Percentiles rank a stretch among this genome's conserved stretches.
Evolutionary conservation across 306 rosid species (phyloP).

Genomic region (Clitoria ternatea): DNA sequence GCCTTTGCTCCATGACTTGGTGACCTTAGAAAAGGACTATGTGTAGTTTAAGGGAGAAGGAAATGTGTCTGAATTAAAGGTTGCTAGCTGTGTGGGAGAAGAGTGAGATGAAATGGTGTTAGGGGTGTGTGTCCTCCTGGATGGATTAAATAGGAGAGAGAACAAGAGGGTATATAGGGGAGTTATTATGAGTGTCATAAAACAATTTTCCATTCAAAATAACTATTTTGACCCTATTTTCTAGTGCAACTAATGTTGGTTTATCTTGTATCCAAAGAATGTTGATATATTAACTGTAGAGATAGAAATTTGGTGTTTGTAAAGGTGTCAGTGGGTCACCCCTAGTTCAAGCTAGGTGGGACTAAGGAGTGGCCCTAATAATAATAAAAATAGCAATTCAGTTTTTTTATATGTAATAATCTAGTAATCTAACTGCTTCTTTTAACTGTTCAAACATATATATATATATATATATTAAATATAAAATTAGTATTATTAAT

Average conservation of each 20-base stretch:
- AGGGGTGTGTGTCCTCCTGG: conserved; percentile 25
- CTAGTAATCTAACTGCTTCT: too few relatives aligned
- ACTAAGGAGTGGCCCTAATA: not conserved
- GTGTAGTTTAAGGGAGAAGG: conserved; percentile 17
- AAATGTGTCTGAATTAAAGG: too few relatives aligned
- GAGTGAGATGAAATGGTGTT: conserved; percentile 26
- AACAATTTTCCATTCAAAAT: conserved; percentile 10
- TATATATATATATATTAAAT: too few relatives aligned
- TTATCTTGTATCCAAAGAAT: conserved; percentile 4
- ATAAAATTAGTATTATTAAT: too few relatives aligned
- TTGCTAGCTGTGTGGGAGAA: conserved; percentile 38
- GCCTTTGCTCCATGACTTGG: conserved; percentile 38
- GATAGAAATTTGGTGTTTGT: not conserved
- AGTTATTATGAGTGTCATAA: not conserved
- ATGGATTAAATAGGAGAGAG: conserved; percentile 68
- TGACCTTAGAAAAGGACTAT: conserved; percentile 12
- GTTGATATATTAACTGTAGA: conserved; percentile 18
- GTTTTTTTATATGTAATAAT: too few relatives aligned
- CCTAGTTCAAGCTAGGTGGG: not conserved
- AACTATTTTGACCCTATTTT: conserved; percentile 30
- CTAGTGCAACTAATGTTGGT: conserved; percentile 22
- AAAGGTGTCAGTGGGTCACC: not conserved
- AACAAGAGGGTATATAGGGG: not conserved
- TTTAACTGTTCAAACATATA: too few relatives aligned
- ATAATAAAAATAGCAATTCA: too few relatives aligned